A percentile compares a stretch with the other conserved stretches of the same genome.
Evolutionary conservation across 495 filamentous ascomycete genomes (phyloP).

Genomic region (Neohortaea acidophila): DNA sequence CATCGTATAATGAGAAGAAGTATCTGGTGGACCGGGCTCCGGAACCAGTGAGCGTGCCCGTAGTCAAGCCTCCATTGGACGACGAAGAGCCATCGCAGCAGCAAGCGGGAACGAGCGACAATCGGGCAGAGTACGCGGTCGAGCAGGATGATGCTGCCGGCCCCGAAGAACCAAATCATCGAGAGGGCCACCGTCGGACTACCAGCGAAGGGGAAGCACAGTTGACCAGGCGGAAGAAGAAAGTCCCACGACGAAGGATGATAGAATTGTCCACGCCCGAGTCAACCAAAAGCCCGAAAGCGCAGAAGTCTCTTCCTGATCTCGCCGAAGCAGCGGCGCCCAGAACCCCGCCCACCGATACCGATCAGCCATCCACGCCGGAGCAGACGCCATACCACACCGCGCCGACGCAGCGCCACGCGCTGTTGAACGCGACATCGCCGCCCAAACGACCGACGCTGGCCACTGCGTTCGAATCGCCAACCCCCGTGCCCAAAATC

Average conservation of each 20-base stretch:
- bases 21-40: slow-evolving; percentile 71
- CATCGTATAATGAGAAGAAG: slow-evolving; percentile 66
- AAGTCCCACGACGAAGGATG: slow-evolving; percentile 53
- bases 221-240: slow-evolving; percentile 23
- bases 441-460: slow-evolving; percentile 5
- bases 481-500: slow-evolving; percentile 9
- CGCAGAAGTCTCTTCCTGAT: slow-evolving; percentile 2
- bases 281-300: neutral
- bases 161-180: neutral
- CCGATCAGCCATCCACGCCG: slow-evolving; percentile 11
- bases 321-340: slow-evolving; percentile 6
- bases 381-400: slow-evolving; percentile 13
- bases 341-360: slow-evolving; percentile 6
- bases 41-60: slow-evolving; percentile 55
- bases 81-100: slow-evolving; percentile 4
- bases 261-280: slow-evolving; percentile 52
- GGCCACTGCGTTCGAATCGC: slow-evolving; percentile 9
- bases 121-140: neutral
- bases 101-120: neutral
- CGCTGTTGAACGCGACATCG: neutral
- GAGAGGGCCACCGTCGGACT: slow-evolving; percentile 27
- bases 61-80: slow-evolving; percentile 49
- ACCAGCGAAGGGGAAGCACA: slow-evolving; percentile 18
- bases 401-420: slow-evolving; percentile 6
- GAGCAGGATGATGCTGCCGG: slow-evolving; percentile 34